Percentiles rank a stretch among this genome's conserved stretches.
These are phyloP conservation scores for Quercus wislizeni DNA, from an alignment of 306 rosid genomes.

Conservation along the genomic window DNA sequence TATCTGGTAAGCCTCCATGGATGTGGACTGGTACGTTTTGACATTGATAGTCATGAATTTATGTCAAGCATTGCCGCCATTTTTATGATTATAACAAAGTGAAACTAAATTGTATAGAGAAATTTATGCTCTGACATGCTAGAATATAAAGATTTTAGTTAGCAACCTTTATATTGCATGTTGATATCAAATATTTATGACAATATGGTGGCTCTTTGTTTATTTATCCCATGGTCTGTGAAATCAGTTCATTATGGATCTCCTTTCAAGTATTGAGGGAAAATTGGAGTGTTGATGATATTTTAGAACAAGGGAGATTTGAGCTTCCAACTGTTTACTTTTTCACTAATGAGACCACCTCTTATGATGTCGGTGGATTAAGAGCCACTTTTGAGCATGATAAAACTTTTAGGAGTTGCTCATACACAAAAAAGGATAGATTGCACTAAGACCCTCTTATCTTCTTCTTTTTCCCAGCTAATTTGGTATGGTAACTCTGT, in stretches of 20 bases:
- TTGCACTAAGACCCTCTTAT: no score
- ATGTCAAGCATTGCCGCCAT: background rate
- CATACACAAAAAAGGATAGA: no score
- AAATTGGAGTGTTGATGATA: no score
- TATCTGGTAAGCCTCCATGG: background rate
- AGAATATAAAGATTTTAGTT: conserved; percentile 5
- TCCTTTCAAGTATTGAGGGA: no score
- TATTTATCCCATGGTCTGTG: background rate
- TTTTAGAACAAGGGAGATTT: no score
- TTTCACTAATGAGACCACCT: background rate
- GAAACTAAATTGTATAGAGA: background rate
- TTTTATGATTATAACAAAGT: background rate
- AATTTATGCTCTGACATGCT: background rate
- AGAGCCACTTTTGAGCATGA: background rate
- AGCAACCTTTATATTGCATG: background rate
- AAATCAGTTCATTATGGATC: background rate
- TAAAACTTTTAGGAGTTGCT: background rate
- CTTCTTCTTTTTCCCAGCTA: no score
- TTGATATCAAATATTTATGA: background rate
- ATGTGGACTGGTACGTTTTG: background rate
- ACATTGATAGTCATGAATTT: background rate
- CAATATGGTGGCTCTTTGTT: background rate
- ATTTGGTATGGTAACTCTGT: no score
- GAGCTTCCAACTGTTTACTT: no score
- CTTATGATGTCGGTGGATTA: background rate